Base-by-base conservation (phyloP, 805 yeast genomes). In the Wickerhamiella musiphila region DNA sequence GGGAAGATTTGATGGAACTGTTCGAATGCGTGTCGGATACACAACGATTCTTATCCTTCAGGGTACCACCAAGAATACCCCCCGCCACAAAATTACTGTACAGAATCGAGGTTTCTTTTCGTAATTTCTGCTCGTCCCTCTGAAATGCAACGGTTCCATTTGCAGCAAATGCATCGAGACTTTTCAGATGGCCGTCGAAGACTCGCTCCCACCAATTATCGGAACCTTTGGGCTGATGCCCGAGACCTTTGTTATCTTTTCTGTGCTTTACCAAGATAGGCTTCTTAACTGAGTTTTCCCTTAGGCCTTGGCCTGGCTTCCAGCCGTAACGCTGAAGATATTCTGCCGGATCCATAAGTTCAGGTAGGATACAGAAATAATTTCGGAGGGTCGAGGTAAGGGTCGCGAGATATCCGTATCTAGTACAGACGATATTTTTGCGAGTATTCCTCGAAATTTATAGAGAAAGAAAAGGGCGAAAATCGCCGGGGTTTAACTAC, bases 131-230 rank as follows among this genome's bases (percentile, higher is more conserved):
- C 18, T 64, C 69, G 25, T 66, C 68, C 39, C 70, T 78, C 17
- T 60, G 60, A 44, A 78, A 73, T 6, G 60, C 50, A 0, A 78
- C 62, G 1, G 58, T 58, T 3, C 29, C 37, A 2, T 49, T 33
- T 2, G 22, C 39, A 9, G 42, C 28, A 15, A 34, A 38, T 3
- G 81, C 79, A 36, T 78, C 82, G 31, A 90, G 52, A 6, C 70
- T 67, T 48, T 81, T 79, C 41, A 86, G 63, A 42, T 83, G 94
- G 2, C 94, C 94, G 53, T 86, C 95, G 57, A 90, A 90, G 28
- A 86, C 61, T 41, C 79, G 66, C 43, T 86, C 98, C 98, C 98
- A 86, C 98, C 98, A 86, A 28, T 81, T 76, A 41, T 79, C 93
- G 11, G 73, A 68, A 42, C 81, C 90, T 32, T 71, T 74, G 7